Base-by-base conservation (phyloP, 2,329 filamentous ascomycete species). In the Chaetomiaceae sp. region DNA sequence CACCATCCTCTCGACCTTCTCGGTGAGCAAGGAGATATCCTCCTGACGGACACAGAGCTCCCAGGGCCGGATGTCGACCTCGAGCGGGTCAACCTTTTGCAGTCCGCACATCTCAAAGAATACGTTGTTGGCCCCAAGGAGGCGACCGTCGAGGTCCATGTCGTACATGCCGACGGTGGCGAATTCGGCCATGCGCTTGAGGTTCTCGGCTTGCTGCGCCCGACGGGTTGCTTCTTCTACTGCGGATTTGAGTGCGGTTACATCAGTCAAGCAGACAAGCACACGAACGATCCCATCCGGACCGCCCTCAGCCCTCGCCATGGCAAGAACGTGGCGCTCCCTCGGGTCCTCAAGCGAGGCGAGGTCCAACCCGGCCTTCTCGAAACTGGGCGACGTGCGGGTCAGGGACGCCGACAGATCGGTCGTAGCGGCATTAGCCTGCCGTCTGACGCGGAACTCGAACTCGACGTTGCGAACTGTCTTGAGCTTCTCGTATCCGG, bases 81-180 rank as follows among this genome's bases (percentile, higher is more conserved):
- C 66, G 17, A 64, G 61, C 7, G 70, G 65, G 43, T 77, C 74
- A 12, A 72, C 69, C 49, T 73, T 75, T 15, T 71, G 64, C n/a
- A 80, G 58, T 3, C 76, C 76, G 39, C 74, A 79, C 65, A 80
- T 71, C 55, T 79, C 74, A 63, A 73, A 79, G 59, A 80, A 81
- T 12, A 77, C 70, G 17, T 77, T 76, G 60, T 81, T 81, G 6
- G 76, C 77, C 22, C 75, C 73, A 3, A 79, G 64, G 7, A 80
- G 64, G 3, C 72, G 72, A 12, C 77, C 77, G 22, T 76, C 70
- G n/a, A 74, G 67, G 53, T 75, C 72, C 67, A 79, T 76, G 46
- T 79, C 76, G 58, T 78, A 80, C 74, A 80, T 76, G 48, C 77
- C 77, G 11, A 80, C 77, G 0, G 77, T 79, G 4, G 77, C 77